Evolutionary conservation across 225 moss, liverwort and hornwort genomes (phyloP).

Genomic region (Ulota crispa): DNA sequence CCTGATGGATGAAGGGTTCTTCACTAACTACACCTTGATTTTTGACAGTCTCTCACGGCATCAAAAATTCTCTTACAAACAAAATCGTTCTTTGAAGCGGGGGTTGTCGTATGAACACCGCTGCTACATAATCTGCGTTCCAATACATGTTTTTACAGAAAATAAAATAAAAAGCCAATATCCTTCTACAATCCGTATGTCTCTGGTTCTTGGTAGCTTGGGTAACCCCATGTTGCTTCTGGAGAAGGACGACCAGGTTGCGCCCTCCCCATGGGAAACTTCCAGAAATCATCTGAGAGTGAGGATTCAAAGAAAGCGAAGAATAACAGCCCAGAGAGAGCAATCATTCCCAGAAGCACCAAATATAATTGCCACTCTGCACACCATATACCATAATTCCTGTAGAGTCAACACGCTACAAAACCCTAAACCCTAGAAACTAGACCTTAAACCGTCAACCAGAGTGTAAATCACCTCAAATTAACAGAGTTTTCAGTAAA

Average conservation of each 20-base stretch:
- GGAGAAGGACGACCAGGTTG: slow-evolving; percentile 40
- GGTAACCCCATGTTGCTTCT: slow-evolving; percentile 48
- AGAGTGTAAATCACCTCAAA: not conserved
- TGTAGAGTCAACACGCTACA: not conserved
- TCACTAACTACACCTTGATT: not conserved
- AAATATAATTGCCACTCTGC: slow-evolving; percentile 60
- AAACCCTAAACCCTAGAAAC: no score
- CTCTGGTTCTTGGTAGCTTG: slow-evolving; percentile 42
- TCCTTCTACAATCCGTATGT: slow-evolving; percentile 40
- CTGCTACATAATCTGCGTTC: not conserved
- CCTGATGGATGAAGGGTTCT: slow-evolving; percentile 13
- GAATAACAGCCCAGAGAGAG: slow-evolving; percentile 44
- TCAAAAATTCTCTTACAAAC: not conserved
- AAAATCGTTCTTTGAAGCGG: not conserved
- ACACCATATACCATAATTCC: slow-evolving; percentile 3
- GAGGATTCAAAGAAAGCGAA: slow-evolving; percentile 48
- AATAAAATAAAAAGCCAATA: not conserved
- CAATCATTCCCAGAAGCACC: slow-evolving; percentile 50
- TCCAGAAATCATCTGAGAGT: slow-evolving; percentile 59
- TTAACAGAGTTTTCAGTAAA: not conserved
- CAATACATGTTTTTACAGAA: not conserved
- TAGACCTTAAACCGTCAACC: not conserved
- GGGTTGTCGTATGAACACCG: not conserved
- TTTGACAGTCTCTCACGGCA: not conserved
- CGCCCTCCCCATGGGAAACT: slow-evolving; percentile 39